A percentile compares a stretch with the other conserved stretches of the same genome.
These are phyloP conservation scores for Veloporphyrellus conicus DNA, from an alignment of 1,284 basidiomycete genomes.

Conservation along the genomic window DNA sequence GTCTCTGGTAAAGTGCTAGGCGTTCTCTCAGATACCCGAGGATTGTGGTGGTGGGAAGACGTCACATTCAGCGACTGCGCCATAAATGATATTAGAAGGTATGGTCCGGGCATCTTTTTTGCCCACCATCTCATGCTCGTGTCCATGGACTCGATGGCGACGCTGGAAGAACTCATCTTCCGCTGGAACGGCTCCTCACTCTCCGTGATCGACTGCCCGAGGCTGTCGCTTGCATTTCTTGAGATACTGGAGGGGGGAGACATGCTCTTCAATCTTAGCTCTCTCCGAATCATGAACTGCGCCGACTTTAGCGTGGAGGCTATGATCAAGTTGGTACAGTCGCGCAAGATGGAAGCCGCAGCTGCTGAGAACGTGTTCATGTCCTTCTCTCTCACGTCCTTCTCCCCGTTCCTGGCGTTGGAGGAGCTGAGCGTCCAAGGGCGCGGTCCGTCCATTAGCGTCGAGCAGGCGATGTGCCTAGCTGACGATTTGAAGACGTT, in stretches of 20 bases:
- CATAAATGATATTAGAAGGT: conserved; percentile 1
- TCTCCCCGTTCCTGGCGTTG: conserved; percentile 5
- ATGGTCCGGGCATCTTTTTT: background rate
- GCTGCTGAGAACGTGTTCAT: conserved; percentile 1
- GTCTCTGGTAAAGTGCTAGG: conserved; percentile 6
- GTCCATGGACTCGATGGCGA: background rate
- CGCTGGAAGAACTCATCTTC: conserved; percentile 11
- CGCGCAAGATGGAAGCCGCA: conserved; percentile 5
- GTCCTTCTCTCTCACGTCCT: background rate
- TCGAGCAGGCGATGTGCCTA: conserved; percentile 8
- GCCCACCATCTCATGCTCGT: conserved; percentile 4
- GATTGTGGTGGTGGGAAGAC: background rate
- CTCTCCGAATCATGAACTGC: conserved; percentile 9
- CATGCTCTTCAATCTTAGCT: background rate
- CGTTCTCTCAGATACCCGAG: conserved; percentile 1
- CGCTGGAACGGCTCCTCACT: conserved; percentile 10
- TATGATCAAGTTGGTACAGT: conserved; percentile 5
- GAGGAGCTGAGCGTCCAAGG: conserved; percentile 5
- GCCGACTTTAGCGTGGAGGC: conserved; percentile 7
- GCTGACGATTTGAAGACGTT: conserved; percentile 9
- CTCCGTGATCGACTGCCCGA: conserved; percentile 7
- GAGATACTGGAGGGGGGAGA: background rate
- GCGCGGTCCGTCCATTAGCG: conserved; percentile 10
- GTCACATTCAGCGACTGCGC: conserved; percentile 9
- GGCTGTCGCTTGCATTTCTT: conserved; percentile 7